Conservation (phyloP, 1,139 yeast species). For the Nakaseomyces uthaithaninus region DNA sequence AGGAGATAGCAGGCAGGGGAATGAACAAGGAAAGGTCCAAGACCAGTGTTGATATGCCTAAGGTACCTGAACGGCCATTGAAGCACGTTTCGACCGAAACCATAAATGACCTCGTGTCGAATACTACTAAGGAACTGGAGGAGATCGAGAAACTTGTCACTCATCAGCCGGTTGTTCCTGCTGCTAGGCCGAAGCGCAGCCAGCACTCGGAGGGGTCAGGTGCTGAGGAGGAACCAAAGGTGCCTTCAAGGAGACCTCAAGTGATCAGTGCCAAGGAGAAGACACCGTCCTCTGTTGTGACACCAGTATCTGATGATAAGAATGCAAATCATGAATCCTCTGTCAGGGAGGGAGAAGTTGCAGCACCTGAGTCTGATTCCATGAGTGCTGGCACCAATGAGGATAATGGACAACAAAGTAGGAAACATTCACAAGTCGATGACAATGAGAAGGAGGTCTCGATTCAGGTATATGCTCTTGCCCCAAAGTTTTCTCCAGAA, state of each 20-base stretch:
- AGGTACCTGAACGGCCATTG: constrained; percentile 16
- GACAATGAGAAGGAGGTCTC: background rate
- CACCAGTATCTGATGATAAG: no score
- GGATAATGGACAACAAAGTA: no score
- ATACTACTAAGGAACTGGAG: constrained; percentile 18
- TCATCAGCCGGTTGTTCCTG: constrained; percentile 8
- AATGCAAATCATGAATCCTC: no score
- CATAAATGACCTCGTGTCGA: constrained; percentile 15
- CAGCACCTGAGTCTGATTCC: no score
- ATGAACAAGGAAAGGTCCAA: constrained; percentile 1
- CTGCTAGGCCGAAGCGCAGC: constrained; percentile 3
- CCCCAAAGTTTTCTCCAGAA: background rate
- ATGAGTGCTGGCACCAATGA: no score
- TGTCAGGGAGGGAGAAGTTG: no score
- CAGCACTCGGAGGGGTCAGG: background rate
- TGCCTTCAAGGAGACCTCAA: constrained; percentile 4
- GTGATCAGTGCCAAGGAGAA: background rate
- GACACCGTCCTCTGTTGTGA: background rate
- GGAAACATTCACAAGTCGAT: no score
- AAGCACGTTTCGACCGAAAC: constrained; percentile 17
- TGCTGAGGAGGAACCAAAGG: constrained; percentile 4
- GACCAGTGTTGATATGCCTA: constrained; percentile 8
- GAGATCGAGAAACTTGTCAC: constrained; percentile 18
- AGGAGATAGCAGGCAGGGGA: background rate
- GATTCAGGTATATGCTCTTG: background rate